Conservation (phyloP, 352 stramenopile species). For the Globisporangium uncinulatum region DNA sequence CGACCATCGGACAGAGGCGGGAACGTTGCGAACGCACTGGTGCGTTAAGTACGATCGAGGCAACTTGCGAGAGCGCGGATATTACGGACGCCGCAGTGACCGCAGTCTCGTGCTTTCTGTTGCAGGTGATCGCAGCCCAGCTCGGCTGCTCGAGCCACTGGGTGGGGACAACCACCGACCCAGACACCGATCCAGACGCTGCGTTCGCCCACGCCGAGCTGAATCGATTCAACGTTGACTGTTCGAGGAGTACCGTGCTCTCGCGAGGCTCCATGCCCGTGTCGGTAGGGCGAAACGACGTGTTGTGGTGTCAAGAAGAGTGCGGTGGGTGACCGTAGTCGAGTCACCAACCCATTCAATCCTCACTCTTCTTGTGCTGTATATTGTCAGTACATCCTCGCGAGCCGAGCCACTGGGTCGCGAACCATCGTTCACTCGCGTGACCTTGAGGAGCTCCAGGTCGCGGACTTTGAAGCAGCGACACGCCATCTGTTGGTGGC, state of each 20-base stretch:
- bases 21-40: slow-evolving; percentile 61
- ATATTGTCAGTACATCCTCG: slow-evolving; percentile 51
- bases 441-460: slow-evolving; percentile 46
- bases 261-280: slow-evolving; percentile 47
- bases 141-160: slow-evolving; percentile 45
- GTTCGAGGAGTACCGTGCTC: slow-evolving; percentile 28
- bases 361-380: not conserved
- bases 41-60: slow-evolving; percentile 7
- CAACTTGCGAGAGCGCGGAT: not conserved
- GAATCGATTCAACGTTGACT: slow-evolving; percentile 38
- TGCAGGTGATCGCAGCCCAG: slow-evolving; percentile 54
- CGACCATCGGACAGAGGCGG: slow-evolving; percentile 37
- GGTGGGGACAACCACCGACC: slow-evolving; percentile 59
- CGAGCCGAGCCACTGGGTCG: slow-evolving; percentile 52
- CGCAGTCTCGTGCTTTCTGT: not conserved
- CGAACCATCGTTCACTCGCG: slow-evolving; percentile 70
- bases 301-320: no score
- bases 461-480: slow-evolving; percentile 31
- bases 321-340: no score
- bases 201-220: slow-evolving; percentile 49
- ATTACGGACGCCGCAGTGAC: not conserved
- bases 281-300: slow-evolving; percentile 30
- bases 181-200: slow-evolving; percentile 39
- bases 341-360: not conserved
- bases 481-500: slow-evolving; percentile 16